Percentiles rank a stretch among this genome's conserved stretches.
Conservation (phyloP, 1,139 yeast genomes). For the Zygoascus sp. region DNA sequence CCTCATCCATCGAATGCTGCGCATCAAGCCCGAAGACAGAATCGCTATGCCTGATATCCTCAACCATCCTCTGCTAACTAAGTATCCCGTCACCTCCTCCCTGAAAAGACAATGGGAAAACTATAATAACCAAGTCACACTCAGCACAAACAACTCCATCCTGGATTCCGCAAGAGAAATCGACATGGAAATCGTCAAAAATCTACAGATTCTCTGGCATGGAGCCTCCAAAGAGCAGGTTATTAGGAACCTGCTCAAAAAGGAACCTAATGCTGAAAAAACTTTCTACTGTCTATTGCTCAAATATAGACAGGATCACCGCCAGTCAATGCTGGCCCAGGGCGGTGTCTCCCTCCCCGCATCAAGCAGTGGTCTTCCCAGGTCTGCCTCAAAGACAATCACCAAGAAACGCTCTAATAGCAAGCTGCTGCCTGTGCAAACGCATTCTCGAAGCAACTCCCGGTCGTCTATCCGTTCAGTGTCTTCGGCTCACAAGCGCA, state of each 20-base stretch:
- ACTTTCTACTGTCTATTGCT: slow-evolving; percentile 78
- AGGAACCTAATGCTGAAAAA: slow-evolving; percentile 74
- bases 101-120: slow-evolving; percentile 29
- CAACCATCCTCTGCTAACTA: slow-evolving; percentile 70
- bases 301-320: slow-evolving; percentile 79
- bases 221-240: slow-evolving; percentile 67
- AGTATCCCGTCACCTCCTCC: slow-evolving; percentile 48
- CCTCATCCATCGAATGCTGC: slow-evolving; percentile 74
- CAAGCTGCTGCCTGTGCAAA: slow-evolving; percentile 1
- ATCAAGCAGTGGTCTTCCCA: slow-evolving; percentile 1
- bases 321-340: slow-evolving; percentile 14
- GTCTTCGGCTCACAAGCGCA: slow-evolving; percentile 26
- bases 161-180: slow-evolving; percentile 48
- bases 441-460: slow-evolving; percentile 22
- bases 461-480: slow-evolving; percentile 23
- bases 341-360: slow-evolving; percentile 6
- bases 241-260: slow-evolving; percentile 53
- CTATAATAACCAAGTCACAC: slow-evolving; percentile 28
- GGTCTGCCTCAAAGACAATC: not conserved
- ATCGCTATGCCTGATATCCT: slow-evolving; percentile 70
- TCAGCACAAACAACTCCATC: slow-evolving; percentile 12
- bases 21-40: slow-evolving; percentile 73
- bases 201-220: slow-evolving; percentile 85
- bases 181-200: slow-evolving; percentile 78
- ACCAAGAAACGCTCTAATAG: slow-evolving; percentile 10